Conservation (phyloP, 2,329 filamentous ascomycete species). For the Leptosphaerulina australis region DNA sequence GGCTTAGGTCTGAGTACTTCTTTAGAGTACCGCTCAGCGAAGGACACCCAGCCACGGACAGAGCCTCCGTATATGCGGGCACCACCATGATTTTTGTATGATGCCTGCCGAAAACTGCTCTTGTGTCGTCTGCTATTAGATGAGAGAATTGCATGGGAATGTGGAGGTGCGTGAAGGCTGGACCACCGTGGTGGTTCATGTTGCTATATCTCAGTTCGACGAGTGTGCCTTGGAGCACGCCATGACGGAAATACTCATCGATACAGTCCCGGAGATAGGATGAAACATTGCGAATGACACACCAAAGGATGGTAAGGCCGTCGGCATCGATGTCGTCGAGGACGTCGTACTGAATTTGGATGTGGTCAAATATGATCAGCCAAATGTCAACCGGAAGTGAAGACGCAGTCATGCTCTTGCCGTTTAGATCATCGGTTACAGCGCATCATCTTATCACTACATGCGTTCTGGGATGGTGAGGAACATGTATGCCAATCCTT, state of each 20-base stretch:
- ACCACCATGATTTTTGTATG: constrained; percentile 1
- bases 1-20: constrained; percentile 18
- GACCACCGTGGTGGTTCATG: constrained; percentile 20
- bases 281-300: constrained; percentile 25
- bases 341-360: constrained; percentile 2
- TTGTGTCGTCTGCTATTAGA: constrained; percentile 14
- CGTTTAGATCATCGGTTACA: neutral
- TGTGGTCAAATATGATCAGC: constrained; percentile 24
- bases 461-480: constrained; percentile 5
- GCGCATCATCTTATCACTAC: constrained; percentile 8
- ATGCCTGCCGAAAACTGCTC: constrained; percentile 19
- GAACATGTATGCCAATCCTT: constrained; percentile 15
- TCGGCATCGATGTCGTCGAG: constrained; percentile 13
- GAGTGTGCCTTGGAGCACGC: constrained; percentile 19
- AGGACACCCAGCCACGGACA: constrained; percentile 29
- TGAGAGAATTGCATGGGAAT: constrained; percentile 27
- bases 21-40: constrained; percentile 24
- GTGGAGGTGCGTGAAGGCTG: constrained; percentile 18
- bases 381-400: constrained; percentile 27
- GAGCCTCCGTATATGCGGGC: constrained; percentile 10
- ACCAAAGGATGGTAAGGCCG: constrained; percentile 24
- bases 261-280: constrained; percentile 21
- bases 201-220: constrained; percentile 28
- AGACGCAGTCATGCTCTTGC: constrained; percentile 8
- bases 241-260: constrained; percentile 26